These are phyloP conservation scores for Malassezia yamatoensis DNA, from an alignment of 1,284 basidiomycete genomes.

Conservation along the genomic window DNA sequence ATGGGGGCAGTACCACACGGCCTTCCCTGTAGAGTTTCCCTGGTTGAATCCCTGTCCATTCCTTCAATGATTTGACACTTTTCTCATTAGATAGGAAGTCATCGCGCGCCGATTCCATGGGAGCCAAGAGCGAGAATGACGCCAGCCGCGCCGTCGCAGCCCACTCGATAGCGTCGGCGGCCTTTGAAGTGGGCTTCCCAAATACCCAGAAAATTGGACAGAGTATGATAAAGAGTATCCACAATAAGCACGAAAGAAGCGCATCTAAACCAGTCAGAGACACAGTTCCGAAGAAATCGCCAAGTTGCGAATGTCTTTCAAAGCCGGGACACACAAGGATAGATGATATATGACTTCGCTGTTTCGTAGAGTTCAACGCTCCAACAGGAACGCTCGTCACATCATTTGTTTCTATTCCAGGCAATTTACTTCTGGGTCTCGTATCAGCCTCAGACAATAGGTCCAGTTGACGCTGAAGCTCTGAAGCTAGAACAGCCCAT, in stretches of 20 bases:
- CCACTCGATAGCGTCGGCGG: constrained; percentile 28
- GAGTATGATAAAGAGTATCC: constrained; percentile 18
- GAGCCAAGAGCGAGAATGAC: neutral
- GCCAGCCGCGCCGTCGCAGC: constrained; percentile 18
- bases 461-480: constrained; percentile 33
- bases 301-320: constrained; percentile 21
- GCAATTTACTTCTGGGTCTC: constrained; percentile 27
- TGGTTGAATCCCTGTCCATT: constrained; percentile 11
- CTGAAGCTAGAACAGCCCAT: constrained; percentile 26
- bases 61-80: neutral
- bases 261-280: neutral
- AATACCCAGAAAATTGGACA: constrained; percentile 30
- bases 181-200: constrained; percentile 22
- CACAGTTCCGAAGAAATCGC: neutral
- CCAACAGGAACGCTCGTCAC: neutral
- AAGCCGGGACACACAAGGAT: constrained; percentile 42
- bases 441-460: constrained; percentile 33
- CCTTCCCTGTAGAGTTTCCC: constrained; percentile 15
- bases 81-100: neutral
- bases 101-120: neutral
- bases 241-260: constrained; percentile 9
- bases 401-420: constrained; percentile 24
- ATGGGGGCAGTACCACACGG: neutral
- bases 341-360: constrained; percentile 29
- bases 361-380: neutral